Conservation (phyloP, 2,329 filamentous ascomycete genomes). For the Ceratocystis cacaofunesta region DNA sequence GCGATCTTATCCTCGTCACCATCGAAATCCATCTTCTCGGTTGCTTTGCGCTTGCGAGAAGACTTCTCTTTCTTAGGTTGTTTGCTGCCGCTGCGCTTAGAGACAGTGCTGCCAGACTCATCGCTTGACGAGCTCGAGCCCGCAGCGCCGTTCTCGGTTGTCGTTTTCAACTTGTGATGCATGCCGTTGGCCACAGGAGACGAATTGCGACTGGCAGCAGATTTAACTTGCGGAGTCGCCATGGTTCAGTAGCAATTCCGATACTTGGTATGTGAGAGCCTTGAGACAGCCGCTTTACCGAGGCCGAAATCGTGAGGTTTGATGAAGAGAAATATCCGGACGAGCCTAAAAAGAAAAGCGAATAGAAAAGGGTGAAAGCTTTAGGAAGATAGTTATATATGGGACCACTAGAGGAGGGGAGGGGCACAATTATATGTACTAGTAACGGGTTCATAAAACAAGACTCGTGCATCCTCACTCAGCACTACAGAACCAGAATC, state of each 20-base stretch:
- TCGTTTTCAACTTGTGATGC: slow-evolving; percentile 7
- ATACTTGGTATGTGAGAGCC: neutral
- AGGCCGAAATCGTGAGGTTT: neutral
- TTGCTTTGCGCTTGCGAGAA: slow-evolving; percentile 22
- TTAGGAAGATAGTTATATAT: neutral
- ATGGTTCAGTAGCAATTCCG: slow-evolving; percentile 5
- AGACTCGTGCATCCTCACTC: neutral
- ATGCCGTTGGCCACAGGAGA: slow-evolving; percentile 9
- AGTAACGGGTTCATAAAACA: neutral
- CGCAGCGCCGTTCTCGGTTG: neutral
- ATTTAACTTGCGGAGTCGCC: slow-evolving; percentile 9
- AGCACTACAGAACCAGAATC: no score
- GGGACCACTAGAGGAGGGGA: slow-evolving; percentile 1
- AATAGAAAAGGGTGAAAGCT: neutral
- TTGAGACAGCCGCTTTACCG: neutral
- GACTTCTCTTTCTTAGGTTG: slow-evolving; percentile 15
- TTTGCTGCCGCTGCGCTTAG: slow-evolving; percentile 12
- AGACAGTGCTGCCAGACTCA: slow-evolving; percentile 11
- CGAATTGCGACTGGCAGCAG: neutral
- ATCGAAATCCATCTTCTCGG: slow-evolving; percentile 29
- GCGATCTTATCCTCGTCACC: slow-evolving; percentile 21
- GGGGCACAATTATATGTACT: neutral
- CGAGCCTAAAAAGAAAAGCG: neutral
- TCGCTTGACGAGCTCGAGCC: slow-evolving; percentile 15
- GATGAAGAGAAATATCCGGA: neutral